Percentiles rank a stretch among this genome's conserved stretches.
These are phyloP conservation scores for Cyathus olla DNA, from an alignment of 1,284 basidiomycete species.

Conservation along the genomic window DNA sequence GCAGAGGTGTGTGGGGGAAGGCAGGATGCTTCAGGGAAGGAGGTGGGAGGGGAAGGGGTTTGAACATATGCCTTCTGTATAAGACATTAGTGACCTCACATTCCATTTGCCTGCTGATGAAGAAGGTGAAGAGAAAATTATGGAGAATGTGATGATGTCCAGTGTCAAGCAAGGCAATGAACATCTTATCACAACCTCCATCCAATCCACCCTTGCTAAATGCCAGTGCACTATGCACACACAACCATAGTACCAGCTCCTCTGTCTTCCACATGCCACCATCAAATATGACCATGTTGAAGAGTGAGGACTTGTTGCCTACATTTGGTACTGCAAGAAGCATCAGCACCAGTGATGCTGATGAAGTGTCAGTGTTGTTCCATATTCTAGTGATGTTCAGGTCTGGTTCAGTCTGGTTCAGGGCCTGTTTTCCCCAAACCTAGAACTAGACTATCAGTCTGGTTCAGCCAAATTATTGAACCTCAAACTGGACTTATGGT, in stretches of 20 bases:
- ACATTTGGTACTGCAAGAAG: too few species aligned
- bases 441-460: too few species aligned
- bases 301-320: constrained; percentile 55
- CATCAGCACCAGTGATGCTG: constrained; percentile 15
- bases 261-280: constrained; percentile 76
- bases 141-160: not conserved
- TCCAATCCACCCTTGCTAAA: constrained; percentile 35
- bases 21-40: not conserved
- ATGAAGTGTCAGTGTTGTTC: constrained; percentile 16
- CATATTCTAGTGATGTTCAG: constrained; percentile 2
- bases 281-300: constrained; percentile 79
- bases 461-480: too few species aligned
- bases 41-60: constrained; percentile 1
- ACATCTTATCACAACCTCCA: constrained; percentile 16
- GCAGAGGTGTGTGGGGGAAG: constrained; percentile 2
- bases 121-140: not conserved
- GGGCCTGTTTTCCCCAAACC: too few species aligned
- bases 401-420: too few species aligned
- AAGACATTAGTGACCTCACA: too few species aligned
- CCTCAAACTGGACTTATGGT: too few species aligned
- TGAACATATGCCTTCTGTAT: not conserved
- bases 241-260: constrained; percentile 65
- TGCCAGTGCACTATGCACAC: constrained; percentile 9
- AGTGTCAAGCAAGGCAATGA: not conserved
- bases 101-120: too few species aligned